Percentiles rank a stretch among this genome's conserved stretches.
phyloP scores from a whole-genome alignment of 176 grass and related monocot species.

The Paspalum vaginatum region DNA sequence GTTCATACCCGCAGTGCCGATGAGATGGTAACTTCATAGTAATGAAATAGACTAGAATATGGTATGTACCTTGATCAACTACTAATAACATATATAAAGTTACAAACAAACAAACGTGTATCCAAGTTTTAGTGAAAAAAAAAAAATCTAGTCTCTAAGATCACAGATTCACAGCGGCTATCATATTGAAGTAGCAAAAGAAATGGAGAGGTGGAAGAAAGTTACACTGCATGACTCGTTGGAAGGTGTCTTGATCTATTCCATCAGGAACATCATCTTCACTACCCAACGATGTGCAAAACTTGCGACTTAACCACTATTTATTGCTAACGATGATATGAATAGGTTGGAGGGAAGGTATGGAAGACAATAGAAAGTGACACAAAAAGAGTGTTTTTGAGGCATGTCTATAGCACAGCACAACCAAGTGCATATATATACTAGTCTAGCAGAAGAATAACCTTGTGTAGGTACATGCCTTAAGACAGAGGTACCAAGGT shows the following conservation, averaged over 20 bases:
- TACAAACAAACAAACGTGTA: neutral
- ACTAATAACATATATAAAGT: neutral
- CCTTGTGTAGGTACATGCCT: too few species aligned
- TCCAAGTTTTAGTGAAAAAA: neutral
- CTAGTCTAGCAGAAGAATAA: too few species aligned
- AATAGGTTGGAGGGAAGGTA: neutral
- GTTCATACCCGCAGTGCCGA: neutral
- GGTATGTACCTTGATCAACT: neutral
- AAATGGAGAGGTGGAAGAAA: neutral
- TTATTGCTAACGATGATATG: neutral
- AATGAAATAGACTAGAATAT: neutral
- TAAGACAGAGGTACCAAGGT: too few species aligned
- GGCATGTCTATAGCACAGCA: too few species aligned
- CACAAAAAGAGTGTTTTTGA: too few species aligned
- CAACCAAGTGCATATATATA: too few species aligned
- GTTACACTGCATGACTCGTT: constrained; percentile 2
- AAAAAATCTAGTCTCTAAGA: neutral
- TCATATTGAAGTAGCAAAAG: neutral
- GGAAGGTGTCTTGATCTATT: neutral
- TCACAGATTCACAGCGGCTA: neutral
- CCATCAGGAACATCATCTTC: neutral
- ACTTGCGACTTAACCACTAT: neutral
- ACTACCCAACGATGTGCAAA: neutral
- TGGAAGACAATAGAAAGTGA: neutral
- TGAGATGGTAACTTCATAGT: neutral